phyloP scores from a whole-genome alignment of 805 yeast genomes.

The Wickerhamiella siamensis region DNA sequence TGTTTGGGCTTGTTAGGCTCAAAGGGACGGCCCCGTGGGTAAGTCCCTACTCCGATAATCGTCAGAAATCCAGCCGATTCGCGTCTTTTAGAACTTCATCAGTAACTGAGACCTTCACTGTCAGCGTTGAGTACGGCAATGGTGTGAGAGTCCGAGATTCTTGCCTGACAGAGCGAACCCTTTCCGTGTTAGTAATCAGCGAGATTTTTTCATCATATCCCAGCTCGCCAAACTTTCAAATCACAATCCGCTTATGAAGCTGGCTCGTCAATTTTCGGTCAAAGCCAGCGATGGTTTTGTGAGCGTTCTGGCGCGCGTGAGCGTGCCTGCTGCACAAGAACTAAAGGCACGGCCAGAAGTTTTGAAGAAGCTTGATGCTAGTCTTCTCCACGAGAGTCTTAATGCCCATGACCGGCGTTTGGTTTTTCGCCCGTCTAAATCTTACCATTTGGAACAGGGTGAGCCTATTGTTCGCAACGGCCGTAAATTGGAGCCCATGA shows the following conservation, averaged over 20 bases:
- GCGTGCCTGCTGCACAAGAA: neutral
- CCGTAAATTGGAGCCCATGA: constrained; percentile 12
- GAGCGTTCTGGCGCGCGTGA: neutral
- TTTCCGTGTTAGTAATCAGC: too few species aligned
- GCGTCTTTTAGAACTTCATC: too few species aligned
- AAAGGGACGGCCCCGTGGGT: too few species aligned
- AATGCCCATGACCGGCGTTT: constrained; percentile 12
- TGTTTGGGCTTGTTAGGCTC: too few species aligned
- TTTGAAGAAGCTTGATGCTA: constrained; percentile 9
- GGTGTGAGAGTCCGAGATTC: too few species aligned
- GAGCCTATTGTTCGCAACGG: constrained; percentile 14
- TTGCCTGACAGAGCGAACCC: too few species aligned
- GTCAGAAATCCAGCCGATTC: too few species aligned
- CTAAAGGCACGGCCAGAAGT: constrained; percentile 4
- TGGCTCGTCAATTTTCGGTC: constrained; percentile 1
- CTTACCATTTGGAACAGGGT: constrained; percentile 11
- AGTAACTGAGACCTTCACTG: too few species aligned
- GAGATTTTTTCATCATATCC: too few species aligned
- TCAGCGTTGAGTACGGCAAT: too few species aligned
- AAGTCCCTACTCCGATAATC: too few species aligned
- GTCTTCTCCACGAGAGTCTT: constrained; percentile 14
- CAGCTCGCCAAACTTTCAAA: too few species aligned
- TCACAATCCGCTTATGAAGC: neutral
- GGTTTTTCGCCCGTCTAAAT: constrained; percentile 19
- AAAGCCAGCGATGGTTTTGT: neutral